Percentiles rank a stretch among this genome's conserved stretches.
These are phyloP conservation scores for Polysphondylium violaceum DNA, from an alignment of 78 protist genomes.

Conservation along the genomic window DNA sequence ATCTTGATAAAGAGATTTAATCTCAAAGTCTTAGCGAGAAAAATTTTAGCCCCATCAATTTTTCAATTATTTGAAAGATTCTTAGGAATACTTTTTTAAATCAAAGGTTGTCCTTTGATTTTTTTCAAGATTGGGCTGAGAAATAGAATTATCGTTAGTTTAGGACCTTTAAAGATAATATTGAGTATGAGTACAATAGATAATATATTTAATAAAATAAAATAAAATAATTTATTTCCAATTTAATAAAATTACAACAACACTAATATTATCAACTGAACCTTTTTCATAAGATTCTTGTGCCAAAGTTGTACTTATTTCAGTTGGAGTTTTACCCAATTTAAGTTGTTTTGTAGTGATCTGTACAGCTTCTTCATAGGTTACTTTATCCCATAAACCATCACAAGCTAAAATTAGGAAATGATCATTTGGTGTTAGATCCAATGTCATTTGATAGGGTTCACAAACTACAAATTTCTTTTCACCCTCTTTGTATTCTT, in stretches of 20 bases:
- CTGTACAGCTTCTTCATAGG: conserved; percentile 48
- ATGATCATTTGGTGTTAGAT: conserved; percentile 74
- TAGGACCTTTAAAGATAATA: no score
- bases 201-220: not conserved
- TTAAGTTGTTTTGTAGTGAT: conserved; percentile 23
- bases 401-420: conserved; percentile 83
- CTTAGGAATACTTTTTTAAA: no score
- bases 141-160: no score
- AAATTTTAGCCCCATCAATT: no score
- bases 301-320: conserved; percentile 45
- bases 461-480: conserved; percentile 74
- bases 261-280: conserved; percentile 75
- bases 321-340: conserved; percentile 54
- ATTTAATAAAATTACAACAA: conserved; percentile 48
- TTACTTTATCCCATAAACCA: conserved; percentile 85
- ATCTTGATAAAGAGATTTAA: no score
- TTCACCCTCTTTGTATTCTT: conserved; percentile 81
- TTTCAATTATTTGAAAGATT: no score
- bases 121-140: no score
- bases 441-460: conserved; percentile 34
- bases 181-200: not conserved
- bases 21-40: no score
- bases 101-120: no score
- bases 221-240: conserved; percentile 9
- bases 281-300: conserved; percentile 69